Conservation (phyloP, 179 eudicot genomes). For the Heliamphora ciliata region DNA sequence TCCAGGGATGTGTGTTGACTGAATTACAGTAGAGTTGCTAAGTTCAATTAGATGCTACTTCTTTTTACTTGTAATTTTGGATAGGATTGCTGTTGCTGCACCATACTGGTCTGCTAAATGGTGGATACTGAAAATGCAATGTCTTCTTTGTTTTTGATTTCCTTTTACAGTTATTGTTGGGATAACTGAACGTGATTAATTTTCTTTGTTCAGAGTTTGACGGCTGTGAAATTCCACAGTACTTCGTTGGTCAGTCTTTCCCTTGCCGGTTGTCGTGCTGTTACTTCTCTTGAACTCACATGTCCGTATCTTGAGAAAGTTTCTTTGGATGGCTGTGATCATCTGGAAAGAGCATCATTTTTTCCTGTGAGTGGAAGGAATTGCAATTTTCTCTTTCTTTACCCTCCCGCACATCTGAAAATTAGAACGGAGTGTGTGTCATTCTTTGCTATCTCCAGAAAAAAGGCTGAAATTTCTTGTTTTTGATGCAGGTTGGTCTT, state of each 20-base stretch:
- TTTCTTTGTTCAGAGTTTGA: slow-evolving; percentile 56
- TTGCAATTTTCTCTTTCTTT: slow-evolving; percentile 19
- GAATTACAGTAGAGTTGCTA: not conserved
- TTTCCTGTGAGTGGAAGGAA: slow-evolving; percentile 51
- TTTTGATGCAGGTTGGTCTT: slow-evolving; percentile 71
- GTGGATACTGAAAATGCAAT: slow-evolving; percentile 6
- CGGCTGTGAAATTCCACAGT: slow-evolving; percentile 52
- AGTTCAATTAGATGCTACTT: not conserved
- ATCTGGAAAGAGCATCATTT: slow-evolving; percentile 86
- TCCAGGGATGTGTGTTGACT: not conserved
- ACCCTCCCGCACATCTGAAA: not conserved
- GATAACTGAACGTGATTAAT: slow-evolving; percentile 5
- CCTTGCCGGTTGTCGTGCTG: slow-evolving; percentile 81
- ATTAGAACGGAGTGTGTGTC: not conserved
- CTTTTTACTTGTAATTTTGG: not conserved
- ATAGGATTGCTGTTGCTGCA: not conserved
- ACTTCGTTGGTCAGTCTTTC: slow-evolving; percentile 67
- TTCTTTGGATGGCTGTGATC: slow-evolving; percentile 94
- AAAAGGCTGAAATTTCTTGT: slow-evolving; percentile 1
- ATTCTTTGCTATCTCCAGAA: not conserved
- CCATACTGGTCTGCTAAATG: not conserved
- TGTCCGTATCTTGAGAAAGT: slow-evolving; percentile 61
- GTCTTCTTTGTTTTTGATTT: not conserved
- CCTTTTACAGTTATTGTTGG: not conserved
- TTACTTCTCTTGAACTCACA: slow-evolving; percentile 39